A percentile compares a stretch with the other conserved stretches of the same genome.
Evolutionary conservation across 2,329 filamentous ascomycete genomes (phyloP).

Genomic region (Ilyonectria sp.): DNA sequence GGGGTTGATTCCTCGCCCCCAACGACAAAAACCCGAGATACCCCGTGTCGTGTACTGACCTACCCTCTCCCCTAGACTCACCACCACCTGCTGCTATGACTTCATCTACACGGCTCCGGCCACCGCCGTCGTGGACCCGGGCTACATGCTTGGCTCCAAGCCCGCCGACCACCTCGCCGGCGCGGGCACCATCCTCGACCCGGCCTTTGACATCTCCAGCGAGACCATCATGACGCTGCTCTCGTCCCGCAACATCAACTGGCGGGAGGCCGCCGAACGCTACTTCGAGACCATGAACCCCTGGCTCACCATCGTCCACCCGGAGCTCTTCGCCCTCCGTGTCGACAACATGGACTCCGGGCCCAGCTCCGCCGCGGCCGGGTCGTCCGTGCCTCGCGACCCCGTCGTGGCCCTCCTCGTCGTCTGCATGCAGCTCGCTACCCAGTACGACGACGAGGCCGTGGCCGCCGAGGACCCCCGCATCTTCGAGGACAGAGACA

Average conservation of each 20-base stretch:
- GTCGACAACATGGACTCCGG: constrained; percentile 31
- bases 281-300: constrained; percentile 60
- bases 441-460: constrained; percentile 56
- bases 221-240: constrained; percentile 58
- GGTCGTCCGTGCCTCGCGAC: constrained; percentile 34
- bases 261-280: constrained; percentile 54
- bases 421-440: constrained; percentile 60
- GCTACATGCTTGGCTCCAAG: constrained; percentile 47
- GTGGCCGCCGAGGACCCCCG: constrained; percentile 42
- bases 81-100: constrained; percentile 54
- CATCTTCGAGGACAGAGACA: constrained; percentile 52
- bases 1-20: neutral
- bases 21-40: neutral
- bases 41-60: neutral
- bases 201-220: constrained; percentile 53
- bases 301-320: constrained; percentile 60
- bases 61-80: constrained; percentile 38
- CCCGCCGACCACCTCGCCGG: constrained; percentile 33
- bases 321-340: constrained; percentile 55
- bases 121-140: constrained; percentile 51
- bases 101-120: constrained; percentile 56
- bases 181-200: constrained; percentile 48
- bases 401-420: constrained; percentile 57
- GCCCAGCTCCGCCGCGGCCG: neutral
- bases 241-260: constrained; percentile 52